Base-by-base conservation (phyloP, 2,329 filamentous ascomycete genomes). In the Reticulascus tulasneorum region DNA sequence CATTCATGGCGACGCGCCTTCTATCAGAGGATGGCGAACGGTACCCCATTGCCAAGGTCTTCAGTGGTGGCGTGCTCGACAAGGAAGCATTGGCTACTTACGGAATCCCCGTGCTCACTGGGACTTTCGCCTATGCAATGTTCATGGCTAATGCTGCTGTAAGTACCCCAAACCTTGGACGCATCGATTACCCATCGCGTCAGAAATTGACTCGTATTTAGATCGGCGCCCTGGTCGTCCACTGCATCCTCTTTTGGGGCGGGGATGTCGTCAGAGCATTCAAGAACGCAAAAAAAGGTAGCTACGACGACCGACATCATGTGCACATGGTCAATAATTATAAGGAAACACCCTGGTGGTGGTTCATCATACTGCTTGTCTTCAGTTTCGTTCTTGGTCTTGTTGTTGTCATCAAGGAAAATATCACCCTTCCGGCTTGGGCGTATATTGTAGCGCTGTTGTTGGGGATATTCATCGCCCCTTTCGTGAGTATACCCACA, bases 141-240 rank as follows among this genome's bases (percentile, higher is more conserved):
- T 67, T 78, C 42, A 77, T 77, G 59, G 70, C 73, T 3, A 77
- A 77, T 51, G 69, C 70, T 42, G 72, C 74, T 21, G 69, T 72
- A 56, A 52, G 68, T 63, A 27, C 10, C 15, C 10, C 5, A 1
- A n/a, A 3, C 3, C 10, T 15, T 19, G 10, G 5, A 23, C 7
- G 11, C 13, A 10, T 32, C 11, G 10, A 9, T 7, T 12, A 3
- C 6, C 1, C 10, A 10, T 10, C 3, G 5, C 0, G 20, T 29
- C 2, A 9, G 37, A n/a, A 40, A 32, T 37, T 51, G 9, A 51
- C 5, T 4, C 12, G 3, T 2, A 17, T 22, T n/a, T 39, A 72
- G 64, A 79, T 79, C 31, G 75, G 75, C 3, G 75, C 75, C 6
- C 50, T 78, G 17, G 57, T 77, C 19, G 50, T 62, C 4, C 75